A percentile compares a stretch with the other conserved stretches of the same genome.
Evolutionary conservation across 1,284 basidiomycete genomes (phyloP).

Genomic region (Rhodofomes roseus): DNA sequence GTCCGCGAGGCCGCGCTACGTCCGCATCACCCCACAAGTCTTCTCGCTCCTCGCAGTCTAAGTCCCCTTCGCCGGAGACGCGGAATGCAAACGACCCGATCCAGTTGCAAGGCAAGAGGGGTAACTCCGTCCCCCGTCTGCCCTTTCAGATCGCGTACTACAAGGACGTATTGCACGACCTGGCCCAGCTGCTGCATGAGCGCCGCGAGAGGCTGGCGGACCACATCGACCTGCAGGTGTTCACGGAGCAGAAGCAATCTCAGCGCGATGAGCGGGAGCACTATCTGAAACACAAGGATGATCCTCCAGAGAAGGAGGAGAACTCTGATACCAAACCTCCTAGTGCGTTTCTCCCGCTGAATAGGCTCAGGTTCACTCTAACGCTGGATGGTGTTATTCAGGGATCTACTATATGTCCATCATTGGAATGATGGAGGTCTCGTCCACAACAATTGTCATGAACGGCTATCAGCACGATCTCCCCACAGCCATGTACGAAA

Average conservation of each 20-base stretch:
- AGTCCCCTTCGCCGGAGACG: not conserved
- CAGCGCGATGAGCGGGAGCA: constrained; percentile 1
- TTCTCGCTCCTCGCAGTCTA: not conserved
- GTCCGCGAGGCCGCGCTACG: constrained; percentile 2
- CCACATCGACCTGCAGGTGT: constrained; percentile 32
- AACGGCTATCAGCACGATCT: constrained; percentile 51
- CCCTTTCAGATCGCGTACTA: constrained; percentile 19
- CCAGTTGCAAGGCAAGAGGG: not conserved
- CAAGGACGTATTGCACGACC: constrained; percentile 16
- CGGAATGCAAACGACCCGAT: not conserved
- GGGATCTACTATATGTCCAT: constrained; percentile 49
- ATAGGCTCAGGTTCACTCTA: not conserved
- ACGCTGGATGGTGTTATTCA: constrained; percentile 14
- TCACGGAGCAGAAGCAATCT: constrained; percentile 31
- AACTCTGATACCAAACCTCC: not conserved
- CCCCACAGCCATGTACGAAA: constrained; percentile 52
- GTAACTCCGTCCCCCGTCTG: constrained; percentile 1
- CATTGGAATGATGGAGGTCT: constrained; percentile 40
- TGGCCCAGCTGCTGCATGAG: constrained; percentile 18
- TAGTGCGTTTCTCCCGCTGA: not conserved
- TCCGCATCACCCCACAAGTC: not conserved
- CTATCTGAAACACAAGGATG: not conserved
- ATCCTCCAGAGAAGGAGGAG: not conserved
- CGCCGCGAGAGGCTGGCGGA: constrained; percentile 22
- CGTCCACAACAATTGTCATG: constrained; percentile 42